Evolutionary conservation across 2,329 filamentous ascomycete species (phyloP).

Genomic region (Colletotrichum lupini): DNA sequence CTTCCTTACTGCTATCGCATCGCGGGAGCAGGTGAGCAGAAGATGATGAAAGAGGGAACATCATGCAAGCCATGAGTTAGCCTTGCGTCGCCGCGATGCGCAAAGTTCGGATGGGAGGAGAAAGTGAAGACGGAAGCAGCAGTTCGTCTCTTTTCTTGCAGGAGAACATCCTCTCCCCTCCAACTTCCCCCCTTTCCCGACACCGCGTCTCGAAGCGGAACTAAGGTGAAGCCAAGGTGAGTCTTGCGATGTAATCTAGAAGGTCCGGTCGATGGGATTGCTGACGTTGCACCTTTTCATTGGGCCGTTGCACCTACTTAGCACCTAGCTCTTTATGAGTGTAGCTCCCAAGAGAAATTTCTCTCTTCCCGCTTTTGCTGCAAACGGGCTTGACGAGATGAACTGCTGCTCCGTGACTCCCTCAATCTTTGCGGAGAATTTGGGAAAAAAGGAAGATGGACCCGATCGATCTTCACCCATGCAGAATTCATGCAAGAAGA

Average conservation of each 20-base stretch:
- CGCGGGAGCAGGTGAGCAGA: neutral
- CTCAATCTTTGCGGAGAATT: neutral
- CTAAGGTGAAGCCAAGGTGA: constrained; percentile 22
- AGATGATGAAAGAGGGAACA: neutral
- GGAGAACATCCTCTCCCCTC: neutral
- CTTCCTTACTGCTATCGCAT: neutral
- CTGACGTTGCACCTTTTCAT: constrained; percentile 20
- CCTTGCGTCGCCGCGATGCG: neutral
- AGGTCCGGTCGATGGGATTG: neutral
- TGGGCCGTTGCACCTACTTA: neutral
- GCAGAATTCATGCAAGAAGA: neutral
- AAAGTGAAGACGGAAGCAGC: neutral
- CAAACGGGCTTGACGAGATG: neutral
- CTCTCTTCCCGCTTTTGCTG: neutral
- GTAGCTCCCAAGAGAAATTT: too few relatives aligned
- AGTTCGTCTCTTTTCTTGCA: constrained; percentile 11
- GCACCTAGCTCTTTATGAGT: neutral
- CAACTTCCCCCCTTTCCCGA: neutral
- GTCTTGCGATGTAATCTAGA: neutral
- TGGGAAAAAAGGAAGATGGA: too few relatives aligned
- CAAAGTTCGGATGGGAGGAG: constrained; percentile 1
- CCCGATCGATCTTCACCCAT: neutral
- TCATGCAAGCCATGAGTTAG: neutral
- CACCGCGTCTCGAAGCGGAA: neutral
- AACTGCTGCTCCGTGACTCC: neutral